Base-by-base conservation (phyloP, 1,284 basidiomycete genomes). In the Mycena sp. region DNA sequence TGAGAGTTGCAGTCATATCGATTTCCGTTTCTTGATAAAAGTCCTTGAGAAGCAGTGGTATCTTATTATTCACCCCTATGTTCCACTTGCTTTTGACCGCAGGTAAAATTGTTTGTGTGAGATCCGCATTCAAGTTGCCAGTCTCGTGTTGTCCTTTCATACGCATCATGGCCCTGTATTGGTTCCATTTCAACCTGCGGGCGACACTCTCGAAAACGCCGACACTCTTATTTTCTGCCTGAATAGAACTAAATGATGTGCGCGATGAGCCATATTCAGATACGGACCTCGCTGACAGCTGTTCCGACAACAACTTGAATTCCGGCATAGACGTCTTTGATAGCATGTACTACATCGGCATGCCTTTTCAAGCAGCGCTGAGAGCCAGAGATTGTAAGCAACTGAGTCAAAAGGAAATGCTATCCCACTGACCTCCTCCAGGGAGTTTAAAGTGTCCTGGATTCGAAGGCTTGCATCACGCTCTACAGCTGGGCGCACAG, bases 101-200 rank as follows among this genome's bases (percentile, higher is more conserved):
- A 1, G 62, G 58, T 4, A 58, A 49, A 19, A 64, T 56, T 6
- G 16, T 23, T 5, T 52, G 21, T 6, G 50, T 53, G 6, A 67
- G 48, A 19, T 67, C 65, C 6, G 23, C 29, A 30, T 64, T 64
- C 2, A 67, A 28, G 38, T 55, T 59, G 11, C 62, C 62, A 14
- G 19, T n/a, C 16, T 63, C 61, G 25, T 61, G 61, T 12, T 28
- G 19, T 1, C 65, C 65, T 9, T 52, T n/a, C 26, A 28, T 25
- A 2, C 62, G 58, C 58, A 67, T 61, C 61, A 67, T 63, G 4
- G 65, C 51, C 21, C 62, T 43, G 29, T 67, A 67, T n/a, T 59
- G 62, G n/a, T 64, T 64, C 65, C 65, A 67, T 37, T 61, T 67
- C 32, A 53, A 37, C 35, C 29, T 58, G 2, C 9, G n/a, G 17